Percentiles rank a stretch among this genome's conserved stretches.
These are phyloP conservation scores for Macrophomina phaseolina DNA, from an alignment of 2,329 filamentous ascomycete genomes.

Conservation along the genomic window DNA sequence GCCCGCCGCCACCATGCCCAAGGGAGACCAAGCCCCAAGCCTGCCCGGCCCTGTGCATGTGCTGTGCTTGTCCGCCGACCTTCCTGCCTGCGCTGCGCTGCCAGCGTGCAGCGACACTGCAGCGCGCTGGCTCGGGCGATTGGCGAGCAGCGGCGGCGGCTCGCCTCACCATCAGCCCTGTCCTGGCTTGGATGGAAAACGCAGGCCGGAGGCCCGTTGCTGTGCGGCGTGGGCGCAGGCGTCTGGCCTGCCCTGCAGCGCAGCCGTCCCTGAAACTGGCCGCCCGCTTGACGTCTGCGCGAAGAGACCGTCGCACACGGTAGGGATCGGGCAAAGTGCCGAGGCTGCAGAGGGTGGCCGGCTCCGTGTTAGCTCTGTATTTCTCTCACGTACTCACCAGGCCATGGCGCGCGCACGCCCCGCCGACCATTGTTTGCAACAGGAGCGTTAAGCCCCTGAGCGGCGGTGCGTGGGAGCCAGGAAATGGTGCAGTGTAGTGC, in stretches of 20 bases:
- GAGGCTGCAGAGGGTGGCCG: conserved; percentile 22
- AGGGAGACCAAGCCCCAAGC: not conserved
- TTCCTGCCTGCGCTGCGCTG: not conserved
- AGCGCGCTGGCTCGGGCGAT: not conserved
- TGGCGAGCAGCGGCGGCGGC: conserved; percentile 3
- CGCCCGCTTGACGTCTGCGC: conserved; percentile 23
- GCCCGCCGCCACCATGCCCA: conserved; percentile 10
- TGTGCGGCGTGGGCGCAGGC: conserved; percentile 21
- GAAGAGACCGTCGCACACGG: not conserved
- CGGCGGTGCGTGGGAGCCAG: not conserved
- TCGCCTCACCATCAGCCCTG: conserved; percentile 21
- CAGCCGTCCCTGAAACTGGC: conserved; percentile 17
- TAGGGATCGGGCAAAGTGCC: not conserved
- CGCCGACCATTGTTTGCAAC: not conserved
- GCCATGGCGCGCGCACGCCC: not conserved
- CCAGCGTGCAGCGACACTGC: no score
- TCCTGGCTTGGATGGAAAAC: not conserved
- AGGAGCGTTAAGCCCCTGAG: conserved; percentile 15
- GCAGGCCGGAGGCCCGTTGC: conserved; percentile 1
- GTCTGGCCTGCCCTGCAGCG: conserved; percentile 16
- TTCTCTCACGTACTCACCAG: not conserved
- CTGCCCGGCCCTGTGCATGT: no score
- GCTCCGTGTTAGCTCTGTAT: not conserved
- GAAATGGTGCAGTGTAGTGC: conserved; percentile 1
- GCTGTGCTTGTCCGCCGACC: conserved; percentile 1